Percentiles rank a stretch among this genome's conserved stretches.
These are phyloP conservation scores for Silene uniflora DNA, from an alignment of 148 eudicot genomes.

Conservation along the genomic window DNA sequence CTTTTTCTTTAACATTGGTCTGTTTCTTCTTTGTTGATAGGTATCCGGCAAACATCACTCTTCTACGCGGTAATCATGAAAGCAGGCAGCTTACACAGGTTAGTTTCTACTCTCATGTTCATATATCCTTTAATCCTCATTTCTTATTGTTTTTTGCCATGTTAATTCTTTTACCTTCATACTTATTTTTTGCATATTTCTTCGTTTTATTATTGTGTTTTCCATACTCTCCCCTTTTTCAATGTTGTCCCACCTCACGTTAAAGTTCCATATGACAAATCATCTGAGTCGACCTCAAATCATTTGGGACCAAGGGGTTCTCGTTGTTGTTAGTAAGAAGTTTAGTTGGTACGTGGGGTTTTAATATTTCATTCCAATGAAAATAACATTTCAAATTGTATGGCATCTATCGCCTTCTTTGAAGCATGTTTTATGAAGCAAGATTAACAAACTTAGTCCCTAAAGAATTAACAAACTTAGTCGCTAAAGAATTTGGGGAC, in stretches of 20 bases:
- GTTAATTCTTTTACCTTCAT: not conserved
- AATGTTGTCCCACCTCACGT: no score
- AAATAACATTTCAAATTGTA: no score
- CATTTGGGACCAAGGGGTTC: no score
- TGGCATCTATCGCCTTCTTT: not conserved
- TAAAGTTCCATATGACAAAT: no score
- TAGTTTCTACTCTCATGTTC: slow-evolving; percentile 10
- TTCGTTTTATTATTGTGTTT: not conserved
- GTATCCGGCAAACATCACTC: slow-evolving; percentile 95
- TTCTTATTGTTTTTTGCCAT: not conserved
- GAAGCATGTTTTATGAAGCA: not conserved
- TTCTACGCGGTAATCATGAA: slow-evolving; percentile 97
- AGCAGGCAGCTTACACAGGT: slow-evolving; percentile 99
- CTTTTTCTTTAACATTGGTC: not conserved
- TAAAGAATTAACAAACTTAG: not conserved
- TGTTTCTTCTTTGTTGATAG: slow-evolving; percentile 34
- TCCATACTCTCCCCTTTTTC: not conserved
- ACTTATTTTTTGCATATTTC: not conserved
- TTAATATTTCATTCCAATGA: no score
- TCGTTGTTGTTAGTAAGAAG: no score
- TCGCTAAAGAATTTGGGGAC: not conserved
- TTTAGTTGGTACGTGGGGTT: no score
- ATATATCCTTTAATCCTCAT: not conserved
- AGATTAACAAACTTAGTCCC: not conserved
- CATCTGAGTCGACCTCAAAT: no score